Base-by-base conservation (phyloP, 163 green algal species). In the Chlamydomonas reinhardtii region DNA sequence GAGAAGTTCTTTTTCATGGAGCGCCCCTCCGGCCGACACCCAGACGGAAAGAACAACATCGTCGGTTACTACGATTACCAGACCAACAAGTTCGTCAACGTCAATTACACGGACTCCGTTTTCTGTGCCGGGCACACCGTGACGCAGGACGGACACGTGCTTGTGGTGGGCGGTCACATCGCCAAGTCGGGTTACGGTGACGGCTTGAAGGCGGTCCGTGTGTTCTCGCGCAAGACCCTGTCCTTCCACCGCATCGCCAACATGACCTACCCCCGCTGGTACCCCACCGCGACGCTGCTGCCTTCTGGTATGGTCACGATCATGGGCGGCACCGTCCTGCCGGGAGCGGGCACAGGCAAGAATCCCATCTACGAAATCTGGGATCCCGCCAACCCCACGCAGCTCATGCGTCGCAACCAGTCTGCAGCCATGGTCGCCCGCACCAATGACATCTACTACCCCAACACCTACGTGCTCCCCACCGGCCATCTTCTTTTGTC, bases 1-100 rank as follows among this genome's bases (percentile, higher is more conserved):
- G 83, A 90, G 65, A 82, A 83, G 34, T 90, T 84, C 52, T 90
- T 90, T n/a, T 90, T 90, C 85, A 87, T 90, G 85, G 85, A 90
- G 72, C 85, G 85, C 3, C 85, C 85, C 85, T 82, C 64, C 19
- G 85, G 85, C 73, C 76, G 82, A 27, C 85, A 90, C 65, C 85
- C 85, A 3, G 85, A 90, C 54, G 70, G 48, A 34, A 79, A 32
- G 25, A 66, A 24, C n/a, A 75, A 74, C 65, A 87, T 90, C 22
- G 77, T 54, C 0, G 85, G 85, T 16, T 78, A 76, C 52, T 90
- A 73, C 48, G 77, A 90, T 54, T 72, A 78, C 61, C 15, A 79
- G 14, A 75, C 48, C 11, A 76, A 85, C 77, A 73, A 48, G 3
- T 90, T 90, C 52, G 78, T 32, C 15, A 90, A 90, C 73, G 17